Evolutionary conservation across 2,329 filamentous ascomycete genomes (phyloP), one percentile per base, ranked within the genome.

Genomic region (Paecilomyces sp.): DNA sequence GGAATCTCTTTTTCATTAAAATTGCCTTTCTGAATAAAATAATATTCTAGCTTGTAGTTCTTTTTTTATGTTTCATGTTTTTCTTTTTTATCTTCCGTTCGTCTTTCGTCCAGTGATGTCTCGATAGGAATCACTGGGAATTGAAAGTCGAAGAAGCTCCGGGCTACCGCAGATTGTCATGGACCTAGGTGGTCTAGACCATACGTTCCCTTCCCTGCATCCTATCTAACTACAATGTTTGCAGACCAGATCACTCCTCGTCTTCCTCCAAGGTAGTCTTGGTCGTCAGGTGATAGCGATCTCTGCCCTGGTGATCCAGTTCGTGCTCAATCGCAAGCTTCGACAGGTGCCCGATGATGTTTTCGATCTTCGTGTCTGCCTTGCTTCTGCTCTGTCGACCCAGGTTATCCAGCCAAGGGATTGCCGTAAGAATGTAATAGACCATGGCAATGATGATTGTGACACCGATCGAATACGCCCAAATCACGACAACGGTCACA

Each of bases 311-410:
- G 25, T 73, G 70, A 63, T 77, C 75, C n/a, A 66, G 68, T 67
- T 77, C 74, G 62, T 77, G 75, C 66, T 77, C 75, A 54, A 77
- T 60, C 57, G 75, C 75, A 33, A 77, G 71, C 63, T 76, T 74
- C 68, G 71, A 71, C 55, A 77, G 70, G 64, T 76, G 74, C 30
- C 69, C 72, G 57, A 77, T 67, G 63, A 77, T 74, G 64, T 77
- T 77, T 71, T 77, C 75, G 73, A 77, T 75, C 62, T 74, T 70
- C 55, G 75, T 76, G 66, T 77, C 75, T 58, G 72, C 69, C 34
- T 68, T 68, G 60, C 69, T 73, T 50, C 75, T 69, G 64, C 69
- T 74, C 66, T 71, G 71, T 63, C 75, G 75, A 63, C 75, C 75
- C 28, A 77, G 70, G 64, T 77, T 72, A 63, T 71, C 67, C 55